phyloP scores from a whole-genome alignment of 1,139 yeast species.

The Suzukiozyma palmioleophila region DNA sequence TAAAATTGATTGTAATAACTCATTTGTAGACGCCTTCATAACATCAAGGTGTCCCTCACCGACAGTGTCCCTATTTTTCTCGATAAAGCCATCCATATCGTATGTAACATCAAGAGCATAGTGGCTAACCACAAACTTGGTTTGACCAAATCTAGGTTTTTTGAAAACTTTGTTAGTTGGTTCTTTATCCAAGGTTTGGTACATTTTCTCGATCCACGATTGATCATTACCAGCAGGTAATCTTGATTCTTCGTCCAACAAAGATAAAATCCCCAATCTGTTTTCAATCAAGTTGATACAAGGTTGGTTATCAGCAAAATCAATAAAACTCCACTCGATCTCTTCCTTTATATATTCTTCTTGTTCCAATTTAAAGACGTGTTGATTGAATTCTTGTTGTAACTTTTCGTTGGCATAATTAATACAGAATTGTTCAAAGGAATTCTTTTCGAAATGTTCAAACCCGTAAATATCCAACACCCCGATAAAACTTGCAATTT shows the following conservation, averaged over 20 bases:
- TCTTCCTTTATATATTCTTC: conserved; percentile 91
- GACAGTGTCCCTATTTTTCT: conserved; percentile 94
- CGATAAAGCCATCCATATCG: conserved; percentile 92
- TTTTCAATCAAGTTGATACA: conserved; percentile 92
- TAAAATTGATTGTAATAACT: conserved; percentile 59
- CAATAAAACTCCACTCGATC: conserved; percentile 96
- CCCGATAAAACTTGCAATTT: conserved; percentile 78
- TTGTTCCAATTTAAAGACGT: conserved; percentile 94
- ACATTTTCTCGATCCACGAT: conserved; percentile 87
- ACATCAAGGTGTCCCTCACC: conserved; percentile 94
- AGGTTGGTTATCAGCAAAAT: conserved; percentile 95
- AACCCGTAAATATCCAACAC: conserved; percentile 97
- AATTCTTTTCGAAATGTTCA: conserved; percentile 90
- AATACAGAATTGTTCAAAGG: conserved; percentile 96
- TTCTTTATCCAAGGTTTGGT: conserved; percentile 75
- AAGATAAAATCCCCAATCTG: conserved; percentile 79
- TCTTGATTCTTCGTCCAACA: conserved; percentile 93
- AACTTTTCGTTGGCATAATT: conserved; percentile 96
- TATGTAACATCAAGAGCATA: conserved; percentile 93
- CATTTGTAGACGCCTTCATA: conserved; percentile 63
- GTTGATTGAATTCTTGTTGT: conserved; percentile 97
- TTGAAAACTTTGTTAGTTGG: conserved; percentile 79
- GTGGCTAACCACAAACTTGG: conserved; percentile 86
- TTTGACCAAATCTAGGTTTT: conserved; percentile 92
- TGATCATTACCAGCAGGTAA: conserved; percentile 93